These are phyloP conservation scores for Skeletonema tropicum DNA, from an alignment of 108 stramenopile species.

Conservation along the genomic window DNA sequence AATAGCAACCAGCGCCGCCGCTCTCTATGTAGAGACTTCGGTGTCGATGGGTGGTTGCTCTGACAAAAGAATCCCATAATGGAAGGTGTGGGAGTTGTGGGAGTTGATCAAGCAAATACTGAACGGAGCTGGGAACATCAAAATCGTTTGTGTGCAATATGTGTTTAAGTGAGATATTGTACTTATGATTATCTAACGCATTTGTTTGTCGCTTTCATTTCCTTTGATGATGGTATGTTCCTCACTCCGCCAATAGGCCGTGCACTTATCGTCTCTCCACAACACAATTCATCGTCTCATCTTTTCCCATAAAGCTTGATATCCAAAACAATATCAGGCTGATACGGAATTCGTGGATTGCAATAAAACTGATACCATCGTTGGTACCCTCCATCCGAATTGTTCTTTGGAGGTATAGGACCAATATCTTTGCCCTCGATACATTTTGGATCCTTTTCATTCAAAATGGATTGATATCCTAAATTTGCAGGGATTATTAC, in stretches of 20 bases:
- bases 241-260: not conserved
- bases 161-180: too few relatives aligned
- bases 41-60: too few relatives aligned
- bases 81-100: too few relatives aligned
- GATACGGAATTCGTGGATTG: constrained; percentile 24
- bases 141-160: too few relatives aligned
- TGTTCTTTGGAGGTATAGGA: constrained; percentile 13
- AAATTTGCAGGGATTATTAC: constrained; percentile 16
- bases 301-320: constrained; percentile 23
- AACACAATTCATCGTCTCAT: not conserved
- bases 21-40: too few relatives aligned
- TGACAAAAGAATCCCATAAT: too few relatives aligned
- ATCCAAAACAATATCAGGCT: constrained; percentile 24
- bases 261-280: not conserved
- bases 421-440: constrained; percentile 7
- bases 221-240: too few relatives aligned
- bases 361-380: constrained; percentile 26
- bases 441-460: not conserved
- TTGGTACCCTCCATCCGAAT: constrained; percentile 9
- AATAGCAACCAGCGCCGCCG: too few relatives aligned
- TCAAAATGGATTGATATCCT: constrained; percentile 9
- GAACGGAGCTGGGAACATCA: too few relatives aligned
- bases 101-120: too few relatives aligned
- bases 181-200: too few relatives aligned
- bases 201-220: too few relatives aligned